Percentiles rank a stretch among this genome's conserved stretches.
These are phyloP conservation scores for Orychophragmus violaceus DNA, from an alignment of 345 rosid species.

Conservation along the genomic window DNA sequence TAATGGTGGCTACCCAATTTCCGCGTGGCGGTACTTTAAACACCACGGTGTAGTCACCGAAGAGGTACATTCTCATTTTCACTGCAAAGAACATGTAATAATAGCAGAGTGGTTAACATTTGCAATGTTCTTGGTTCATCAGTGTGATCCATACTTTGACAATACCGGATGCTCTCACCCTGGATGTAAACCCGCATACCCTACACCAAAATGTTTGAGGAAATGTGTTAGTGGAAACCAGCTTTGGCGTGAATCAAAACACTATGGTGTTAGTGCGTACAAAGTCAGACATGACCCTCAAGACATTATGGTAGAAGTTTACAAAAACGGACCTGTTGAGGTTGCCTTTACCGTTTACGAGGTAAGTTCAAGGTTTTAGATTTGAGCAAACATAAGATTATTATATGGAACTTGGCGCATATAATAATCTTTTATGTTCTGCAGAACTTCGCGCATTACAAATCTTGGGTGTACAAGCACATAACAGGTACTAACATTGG, in stretches of 20 bases:
- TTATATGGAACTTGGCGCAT: background rate
- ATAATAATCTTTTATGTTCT: background rate
- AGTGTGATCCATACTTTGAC: constrained; percentile 96
- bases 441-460: constrained; percentile 94
- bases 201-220: constrained; percentile 81
- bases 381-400: background rate
- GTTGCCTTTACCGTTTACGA: constrained; percentile 86
- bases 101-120: background rate
- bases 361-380: constrained; percentile 34
- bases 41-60: constrained; percentile 85
- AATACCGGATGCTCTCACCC: constrained; percentile 87
- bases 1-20: constrained; percentile 74
- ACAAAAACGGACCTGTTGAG: constrained; percentile 85
- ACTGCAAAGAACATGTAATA: background rate
- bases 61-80: constrained; percentile 45
- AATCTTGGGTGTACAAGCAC: constrained; percentile 87
- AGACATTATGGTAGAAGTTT: constrained; percentile 79
- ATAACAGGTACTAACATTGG: constrained; percentile 63
- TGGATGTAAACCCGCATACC: constrained; percentile 86
- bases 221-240: constrained; percentile 67
- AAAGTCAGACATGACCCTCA: constrained; percentile 57
- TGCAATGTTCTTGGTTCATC: constrained; percentile 10
- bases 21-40: constrained; percentile 76
- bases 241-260: constrained; percentile 75
- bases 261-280: constrained; percentile 65